Conservation (phyloP, 2,329 filamentous ascomycete genomes). For the Bertia moriformis region DNA sequence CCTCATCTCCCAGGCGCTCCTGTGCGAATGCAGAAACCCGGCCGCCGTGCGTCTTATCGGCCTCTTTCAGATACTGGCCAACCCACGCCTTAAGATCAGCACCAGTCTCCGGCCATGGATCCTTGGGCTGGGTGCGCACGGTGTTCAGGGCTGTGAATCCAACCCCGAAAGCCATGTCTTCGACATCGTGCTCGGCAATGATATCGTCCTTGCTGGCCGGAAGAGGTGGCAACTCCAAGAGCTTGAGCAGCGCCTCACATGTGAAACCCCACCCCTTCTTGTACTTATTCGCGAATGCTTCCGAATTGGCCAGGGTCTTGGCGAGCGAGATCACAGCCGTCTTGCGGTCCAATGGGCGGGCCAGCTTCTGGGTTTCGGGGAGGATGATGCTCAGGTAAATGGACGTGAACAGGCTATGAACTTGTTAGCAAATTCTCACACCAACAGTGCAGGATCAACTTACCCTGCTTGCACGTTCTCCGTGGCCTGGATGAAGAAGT, state of each 20-base stretch:
- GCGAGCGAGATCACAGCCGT: conserved; percentile 84
- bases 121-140: conserved; percentile 58
- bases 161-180: conserved; percentile 87
- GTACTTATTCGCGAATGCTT: conserved; percentile 68
- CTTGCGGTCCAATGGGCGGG: conserved; percentile 80
- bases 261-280: conserved; percentile 84
- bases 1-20: conserved; percentile 53
- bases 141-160: conserved; percentile 91
- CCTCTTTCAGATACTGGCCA: conserved; percentile 58
- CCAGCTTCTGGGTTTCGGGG: conserved; percentile 75
- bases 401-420: conserved; percentile 57
- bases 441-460: conserved; percentile 21
- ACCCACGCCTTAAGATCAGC: conserved; percentile 74
- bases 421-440: conserved; percentile 5
- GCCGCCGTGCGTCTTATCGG: conserved; percentile 60
- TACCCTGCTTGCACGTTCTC: conserved; percentile 56
- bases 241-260: conserved; percentile 73
- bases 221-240: conserved; percentile 74
- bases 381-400: conserved; percentile 81
- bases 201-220: conserved; percentile 56
- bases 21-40: conserved; percentile 57
- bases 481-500: conserved; percentile 79
- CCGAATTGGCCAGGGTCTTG: conserved; percentile 76
- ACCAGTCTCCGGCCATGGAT: conserved; percentile 65
- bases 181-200: conserved; percentile 76